Evolutionary conservation across 768 basidiomycete species (phyloP).

Genomic region (Obba rivulosa): DNA sequence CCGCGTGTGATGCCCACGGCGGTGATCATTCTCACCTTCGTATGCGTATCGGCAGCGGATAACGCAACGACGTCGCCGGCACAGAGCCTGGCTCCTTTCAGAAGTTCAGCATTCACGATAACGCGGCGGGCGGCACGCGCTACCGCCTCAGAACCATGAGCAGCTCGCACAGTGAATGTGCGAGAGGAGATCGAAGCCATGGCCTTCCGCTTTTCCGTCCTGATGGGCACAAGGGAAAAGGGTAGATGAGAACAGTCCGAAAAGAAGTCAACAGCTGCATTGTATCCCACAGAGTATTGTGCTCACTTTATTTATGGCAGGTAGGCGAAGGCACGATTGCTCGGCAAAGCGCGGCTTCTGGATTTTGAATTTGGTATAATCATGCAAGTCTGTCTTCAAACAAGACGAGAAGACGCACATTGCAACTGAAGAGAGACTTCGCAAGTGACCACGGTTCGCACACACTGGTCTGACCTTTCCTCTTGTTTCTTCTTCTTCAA

Average conservation of each 20-base stretch:
- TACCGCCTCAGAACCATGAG: slow-evolving; percentile 14
- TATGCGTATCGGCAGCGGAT: slow-evolving; percentile 30
- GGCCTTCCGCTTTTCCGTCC: not conserved
- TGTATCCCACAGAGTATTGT: not conserved
- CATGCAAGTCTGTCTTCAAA: no score
- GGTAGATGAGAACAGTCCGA: not conserved
- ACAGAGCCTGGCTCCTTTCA: slow-evolving; percentile 55
- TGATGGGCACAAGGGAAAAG: not conserved
- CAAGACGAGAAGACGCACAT: no score
- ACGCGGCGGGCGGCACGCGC: slow-evolving; percentile 59
- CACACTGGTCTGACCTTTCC: no score
- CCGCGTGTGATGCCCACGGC: not conserved
- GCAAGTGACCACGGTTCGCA: no score
- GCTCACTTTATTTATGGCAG: not conserved
- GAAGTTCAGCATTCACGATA: slow-evolving; percentile 52
- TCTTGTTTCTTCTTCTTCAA: no score
- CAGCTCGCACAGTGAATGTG: slow-evolving; percentile 23
- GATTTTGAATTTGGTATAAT: no score
- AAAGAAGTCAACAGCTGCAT: not conserved
- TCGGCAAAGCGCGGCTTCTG: not conserved
- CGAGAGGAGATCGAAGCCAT: slow-evolving; percentile 20
- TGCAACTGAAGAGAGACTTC: no score
- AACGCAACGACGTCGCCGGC: slow-evolving; percentile 69
- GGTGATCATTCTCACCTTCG: slow-evolving; percentile 29
- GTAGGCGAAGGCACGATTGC: not conserved